Evolutionary conservation across 1,284 basidiomycete genomes (phyloP), one percentile per base, ranked within the genome.

Genomic region (Nidula niveotomentosa): DNA sequence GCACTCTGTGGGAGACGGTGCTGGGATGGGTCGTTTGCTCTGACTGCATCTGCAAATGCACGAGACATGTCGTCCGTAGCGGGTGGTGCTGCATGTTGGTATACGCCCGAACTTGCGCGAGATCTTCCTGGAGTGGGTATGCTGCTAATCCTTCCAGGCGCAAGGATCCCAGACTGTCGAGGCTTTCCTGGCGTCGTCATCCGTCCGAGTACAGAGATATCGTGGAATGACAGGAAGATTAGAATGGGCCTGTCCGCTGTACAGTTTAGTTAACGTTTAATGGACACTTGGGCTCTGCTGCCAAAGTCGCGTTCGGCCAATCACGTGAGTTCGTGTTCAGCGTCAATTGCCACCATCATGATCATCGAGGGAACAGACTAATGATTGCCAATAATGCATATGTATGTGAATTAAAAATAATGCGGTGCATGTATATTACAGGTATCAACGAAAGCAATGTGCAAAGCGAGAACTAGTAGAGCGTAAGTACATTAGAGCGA

Each of bases 31-130:
- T 92, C 87, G 63, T 93, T 89, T 47, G 87, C 81, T 62, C 79
- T 86, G 67, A 93, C 83, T 18, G 90, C 90, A 59, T 91, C 90
- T 48, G 79, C 81, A 61, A 93, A 87, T 12, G 90, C 85, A 60
- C 79, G 79, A 50, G 82, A 79, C 60, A 84, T 80, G 58, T 78
- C 83, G 49, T 88, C 82, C 52, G 71, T 68, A 62, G 85, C 81
- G 54, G 69, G 39, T 55, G 55, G 36, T 59, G 43, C 57, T 18
- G 70, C 64, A 36, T 74, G 68, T 44, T 72, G 66, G 51, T 62
- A 53, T 15, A 69, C 76, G 57, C 67, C 76, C 1, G 88, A 89
- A 9, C 81, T 70, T n/a, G 89, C 85, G 56, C 88, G 81, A 47
- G 83, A 79, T 58, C 89, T 77, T 37, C 86, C 85, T 30, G 89